Percentiles rank a stretch among this genome's conserved stretches.
Conservation (phyloP, 2,329 filamentous ascomycete species). For the Aspergillus sojae region DNA sequence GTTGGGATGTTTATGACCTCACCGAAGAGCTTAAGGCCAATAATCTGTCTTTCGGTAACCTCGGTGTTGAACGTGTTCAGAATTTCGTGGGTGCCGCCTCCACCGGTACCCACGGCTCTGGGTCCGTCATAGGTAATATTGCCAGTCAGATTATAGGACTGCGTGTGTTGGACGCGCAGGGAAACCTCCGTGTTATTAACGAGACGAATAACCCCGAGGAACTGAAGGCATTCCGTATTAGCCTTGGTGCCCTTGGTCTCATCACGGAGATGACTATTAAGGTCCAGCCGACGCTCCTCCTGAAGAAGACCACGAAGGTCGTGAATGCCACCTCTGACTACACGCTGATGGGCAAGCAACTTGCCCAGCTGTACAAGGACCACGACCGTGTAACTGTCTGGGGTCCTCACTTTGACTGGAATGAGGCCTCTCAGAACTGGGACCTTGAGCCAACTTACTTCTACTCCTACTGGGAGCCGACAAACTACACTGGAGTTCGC, state of each 20-base stretch:
- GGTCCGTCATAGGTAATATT: constrained; percentile 13
- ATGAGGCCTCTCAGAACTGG: constrained; percentile 13
- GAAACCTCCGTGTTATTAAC: constrained; percentile 19
- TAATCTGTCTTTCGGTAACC: constrained; percentile 17
- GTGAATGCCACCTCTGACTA: constrained; percentile 18
- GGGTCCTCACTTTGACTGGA: constrained; percentile 23
- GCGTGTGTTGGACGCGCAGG: too few relatives aligned
- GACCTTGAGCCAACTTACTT: constrained; percentile 14
- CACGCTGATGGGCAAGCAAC: constrained; percentile 13
- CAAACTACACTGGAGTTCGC: constrained; percentile 18
- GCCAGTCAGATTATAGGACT: constrained; percentile 15
- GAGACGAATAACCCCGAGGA: constrained; percentile 16
- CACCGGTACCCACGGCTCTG: constrained; percentile 25
- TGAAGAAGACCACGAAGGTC: constrained; percentile 3
- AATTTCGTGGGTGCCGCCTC: constrained; percentile 22
- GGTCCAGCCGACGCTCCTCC: constrained; percentile 12
- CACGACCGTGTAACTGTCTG: constrained; percentile 21
- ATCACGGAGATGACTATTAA: constrained; percentile 23
- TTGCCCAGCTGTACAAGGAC: constrained; percentile 15
- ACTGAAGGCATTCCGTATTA: constrained; percentile 21
- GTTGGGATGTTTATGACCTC: constrained; percentile 24
- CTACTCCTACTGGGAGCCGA: constrained; percentile 19
- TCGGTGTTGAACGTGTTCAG: constrained; percentile 21
- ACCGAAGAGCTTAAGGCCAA: constrained; percentile 17
- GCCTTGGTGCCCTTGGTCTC: constrained; percentile 23